phyloP scores from a whole-genome alignment of 129 eudicot genomes.

The Escallonia rubra region DNA sequence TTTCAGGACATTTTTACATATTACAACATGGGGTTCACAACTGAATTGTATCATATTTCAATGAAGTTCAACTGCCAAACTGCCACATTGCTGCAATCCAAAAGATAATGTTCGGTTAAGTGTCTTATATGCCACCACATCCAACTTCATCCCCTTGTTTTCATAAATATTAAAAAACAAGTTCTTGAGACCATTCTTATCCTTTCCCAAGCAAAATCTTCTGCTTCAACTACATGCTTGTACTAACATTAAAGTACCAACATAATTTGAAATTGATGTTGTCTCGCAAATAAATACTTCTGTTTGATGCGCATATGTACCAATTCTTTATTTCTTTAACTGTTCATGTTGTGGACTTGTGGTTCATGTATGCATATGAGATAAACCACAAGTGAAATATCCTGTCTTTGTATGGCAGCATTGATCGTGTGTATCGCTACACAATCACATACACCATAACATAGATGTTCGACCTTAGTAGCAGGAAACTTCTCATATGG shows the following conservation, averaged over 20 bases:
- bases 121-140: conserved; percentile 86
- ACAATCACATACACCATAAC: no score
- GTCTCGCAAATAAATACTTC: conserved; percentile 60
- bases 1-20: conserved; percentile 65
- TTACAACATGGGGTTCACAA: conserved; percentile 62
- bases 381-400: no score
- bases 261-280: conserved; percentile 55
- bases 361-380: no score
- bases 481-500: no score
- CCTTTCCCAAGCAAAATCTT: conserved; percentile 61
- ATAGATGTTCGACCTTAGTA: no score
- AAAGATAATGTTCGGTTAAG: conserved; percentile 68
- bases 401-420: no score
- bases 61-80: conserved; percentile 34
- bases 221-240: conserved; percentile 91
- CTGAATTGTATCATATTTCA: conserved; percentile 76
- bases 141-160: conserved; percentile 67
- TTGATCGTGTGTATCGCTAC: no score
- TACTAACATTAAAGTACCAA: conserved; percentile 86
- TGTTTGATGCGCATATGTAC: conserved; percentile 30
- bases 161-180: conserved; percentile 49
- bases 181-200: conserved; percentile 11
- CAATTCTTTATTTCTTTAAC: no score
- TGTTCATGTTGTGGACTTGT: no score
- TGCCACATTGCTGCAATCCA: conserved; percentile 78